Base-by-base conservation (phyloP, 2,329 filamentous ascomycete species). In the Talaromyces verruculosus region DNA sequence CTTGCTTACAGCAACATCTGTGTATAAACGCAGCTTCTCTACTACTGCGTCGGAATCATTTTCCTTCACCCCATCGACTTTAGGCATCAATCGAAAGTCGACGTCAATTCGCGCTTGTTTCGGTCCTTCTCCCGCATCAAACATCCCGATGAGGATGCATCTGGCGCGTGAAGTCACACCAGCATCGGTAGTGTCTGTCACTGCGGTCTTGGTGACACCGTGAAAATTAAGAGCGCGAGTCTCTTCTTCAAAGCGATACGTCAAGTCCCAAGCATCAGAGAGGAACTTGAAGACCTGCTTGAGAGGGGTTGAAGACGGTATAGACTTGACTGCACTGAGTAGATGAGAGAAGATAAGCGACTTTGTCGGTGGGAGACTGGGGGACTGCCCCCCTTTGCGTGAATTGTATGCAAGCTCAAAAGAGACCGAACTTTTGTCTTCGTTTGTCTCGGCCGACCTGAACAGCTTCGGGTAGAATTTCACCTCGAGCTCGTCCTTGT, bases 161-260 rank as follows among this genome's bases (percentile, higher is more conserved):
- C 79, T 72, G 15, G 77, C 75, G 33, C 76, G 72, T 15, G 80
- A 72, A 11, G 69, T 73, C 22, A 72, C 68, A 1, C 69, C 68
- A 5, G 33, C 39, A 19, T 71, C 70, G 8, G 73, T 65, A 5
- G 69, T 69, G 13, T 77, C 72, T 0, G 70, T 70, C 35, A 79
- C 71, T 8, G 70, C 73, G 28, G 77, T 72, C 33, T 75, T 77
- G 11, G 80, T 81, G n/a, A 82, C 76, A 35, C 81, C 81, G 64
- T 77, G 78, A 67, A 80, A 79, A 67, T 76, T 77, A 15, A 83
- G 75, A 69, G 80, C 75, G 58, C 77, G 78, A 43, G 80, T 74
- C 68, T 83, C 81, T 65, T 81, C 76, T 61, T 80, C 77, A 7
- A 82, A 71, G 4, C 71, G 74, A 53, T 74, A 72, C 2, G 76